phyloP scores from a whole-genome alignment of 73 alveolate species.

The Paramecium tetraurelia region DNA sequence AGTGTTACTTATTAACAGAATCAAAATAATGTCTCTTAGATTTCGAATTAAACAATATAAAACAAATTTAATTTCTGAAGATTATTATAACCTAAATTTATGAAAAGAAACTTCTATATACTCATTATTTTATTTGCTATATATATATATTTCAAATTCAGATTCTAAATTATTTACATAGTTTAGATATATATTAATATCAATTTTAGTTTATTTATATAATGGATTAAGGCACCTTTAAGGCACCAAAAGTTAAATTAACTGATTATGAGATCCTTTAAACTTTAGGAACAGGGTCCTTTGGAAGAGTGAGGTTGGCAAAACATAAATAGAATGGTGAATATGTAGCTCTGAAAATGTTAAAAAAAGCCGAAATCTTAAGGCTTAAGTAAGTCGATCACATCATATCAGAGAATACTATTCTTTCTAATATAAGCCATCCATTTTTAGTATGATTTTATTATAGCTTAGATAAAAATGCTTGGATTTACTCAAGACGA shows the following conservation, averaged over 20 bases:
- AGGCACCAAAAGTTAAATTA: constrained; percentile 34
- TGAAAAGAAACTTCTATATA: not conserved
- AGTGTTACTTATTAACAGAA: not conserved
- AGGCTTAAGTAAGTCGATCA: constrained; percentile 77
- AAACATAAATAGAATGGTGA: not conserved
- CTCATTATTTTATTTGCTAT: not conserved
- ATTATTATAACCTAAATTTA: not conserved
- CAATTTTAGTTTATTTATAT: not conserved
- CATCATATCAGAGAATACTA: constrained; percentile 36
- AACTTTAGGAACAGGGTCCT: constrained; percentile 55
- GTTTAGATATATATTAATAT: not conserved
- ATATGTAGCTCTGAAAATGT: constrained; percentile 86
- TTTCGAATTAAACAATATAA: constrained; percentile 5
- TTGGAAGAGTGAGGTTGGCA: constrained; percentile 22
- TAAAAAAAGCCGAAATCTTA: constrained; percentile 87
- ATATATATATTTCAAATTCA: not conserved
- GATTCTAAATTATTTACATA: not conserved
- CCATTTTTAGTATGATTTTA: constrained; percentile 34
- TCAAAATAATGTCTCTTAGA: not conserved
- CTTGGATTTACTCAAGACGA: constrained; percentile 85
- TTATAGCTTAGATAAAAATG: constrained; percentile 62
- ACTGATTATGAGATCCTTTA: constrained; percentile 49
- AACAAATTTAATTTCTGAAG: constrained; percentile 38
- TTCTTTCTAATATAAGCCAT: constrained; percentile 1
- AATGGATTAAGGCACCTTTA: not conserved